Base-by-base conservation (phyloP, 305 asterid species). In the Solanum hybrid region DNA sequence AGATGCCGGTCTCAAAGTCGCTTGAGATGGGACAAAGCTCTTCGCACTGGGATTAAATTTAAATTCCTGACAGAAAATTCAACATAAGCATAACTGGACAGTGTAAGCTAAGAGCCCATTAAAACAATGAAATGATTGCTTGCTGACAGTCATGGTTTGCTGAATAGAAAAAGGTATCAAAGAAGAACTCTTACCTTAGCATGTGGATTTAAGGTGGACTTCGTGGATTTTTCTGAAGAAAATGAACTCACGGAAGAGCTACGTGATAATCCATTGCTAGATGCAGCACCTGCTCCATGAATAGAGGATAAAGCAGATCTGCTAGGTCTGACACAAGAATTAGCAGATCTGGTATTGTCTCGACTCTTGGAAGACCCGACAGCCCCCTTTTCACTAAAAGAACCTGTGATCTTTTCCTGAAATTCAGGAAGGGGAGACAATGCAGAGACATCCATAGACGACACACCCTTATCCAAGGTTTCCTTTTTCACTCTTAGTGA, bases 221-320 rank as follows among this genome's bases (percentile, higher is more conserved):
- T 97, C 5, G 95, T 92, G 79, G 99, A 96, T 92, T 96, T 97
- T 91, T 97, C 99, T 38, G 98, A 95, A 84, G 99, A 88, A 90
- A 96, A 89, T 9, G 99, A 97, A 92, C 97, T 94, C 89, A 94
- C 93, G 56, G 99, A 96, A 84, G 99, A 96, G 92, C 95, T 95
- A 37, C 98, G 91, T 81, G 99, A 96, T 91, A 95, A 92, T 89
- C 97, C 97, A 91, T 93, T 94, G 89, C 94, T 94, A 88, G 95
- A 92, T 89, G 94, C 91, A 87, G 94, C 93, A 38, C 94, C 97
- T 89, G 96, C 97, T 93, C 93, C 91, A 80, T 96, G 96, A 29
- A 97, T 94, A 45, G 95, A 92, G 88, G 98, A 94, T 79, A 98
- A 92, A 89, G 95, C 92, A 89, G 98, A 95, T 89, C 94, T 95